Conservation (phyloP, 495 filamentous ascomycete genomes). For the Xeromyces bisporus region DNA sequence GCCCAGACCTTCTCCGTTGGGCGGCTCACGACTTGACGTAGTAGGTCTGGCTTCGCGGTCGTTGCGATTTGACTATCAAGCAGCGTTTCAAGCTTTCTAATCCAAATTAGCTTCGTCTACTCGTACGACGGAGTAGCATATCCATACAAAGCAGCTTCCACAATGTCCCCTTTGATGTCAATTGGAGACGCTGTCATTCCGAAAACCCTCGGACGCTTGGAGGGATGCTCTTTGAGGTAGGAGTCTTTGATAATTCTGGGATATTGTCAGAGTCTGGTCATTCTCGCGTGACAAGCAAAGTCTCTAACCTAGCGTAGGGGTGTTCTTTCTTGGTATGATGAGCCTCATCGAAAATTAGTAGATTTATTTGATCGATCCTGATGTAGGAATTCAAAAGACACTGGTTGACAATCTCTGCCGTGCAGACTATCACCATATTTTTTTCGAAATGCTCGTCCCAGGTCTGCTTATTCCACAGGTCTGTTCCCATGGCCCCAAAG, state of each 20-base stretch:
- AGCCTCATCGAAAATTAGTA: slow-evolving; percentile 91
- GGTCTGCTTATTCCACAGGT: slow-evolving; percentile 45
- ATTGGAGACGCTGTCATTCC: slow-evolving; percentile 97
- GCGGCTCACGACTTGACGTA: slow-evolving; percentile 39
- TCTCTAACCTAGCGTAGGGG: slow-evolving; percentile 61
- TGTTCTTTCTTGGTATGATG: slow-evolving; percentile 95
- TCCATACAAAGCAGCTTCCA: slow-evolving; percentile 45
- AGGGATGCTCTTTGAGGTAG: slow-evolving; percentile 36
- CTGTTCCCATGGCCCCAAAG: slow-evolving; percentile 54
- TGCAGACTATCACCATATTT: slow-evolving; percentile 86
- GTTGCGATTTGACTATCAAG: slow-evolving; percentile 75
- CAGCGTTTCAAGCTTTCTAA: slow-evolving; percentile 55
- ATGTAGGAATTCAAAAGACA: slow-evolving; percentile 71
- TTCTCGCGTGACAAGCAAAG: too few relatives aligned
- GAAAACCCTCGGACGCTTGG: slow-evolving; percentile 59
- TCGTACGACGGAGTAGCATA: background rate
- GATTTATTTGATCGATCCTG: slow-evolving; percentile 67
- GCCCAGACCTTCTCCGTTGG: slow-evolving; percentile 43
- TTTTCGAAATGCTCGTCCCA: slow-evolving; percentile 54
- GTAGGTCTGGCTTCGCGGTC: slow-evolving; percentile 43
- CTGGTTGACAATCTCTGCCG: slow-evolving; percentile 67
- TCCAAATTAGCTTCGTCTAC: slow-evolving; percentile 3
- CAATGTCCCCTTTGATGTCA: slow-evolving; percentile 60
- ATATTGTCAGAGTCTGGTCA: slow-evolving; percentile 4
- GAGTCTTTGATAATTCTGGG: slow-evolving; percentile 69